These are phyloP conservation scores for Kregervanrija fluxuum DNA, from an alignment of 805 yeast species.

Conservation along the genomic window DNA sequence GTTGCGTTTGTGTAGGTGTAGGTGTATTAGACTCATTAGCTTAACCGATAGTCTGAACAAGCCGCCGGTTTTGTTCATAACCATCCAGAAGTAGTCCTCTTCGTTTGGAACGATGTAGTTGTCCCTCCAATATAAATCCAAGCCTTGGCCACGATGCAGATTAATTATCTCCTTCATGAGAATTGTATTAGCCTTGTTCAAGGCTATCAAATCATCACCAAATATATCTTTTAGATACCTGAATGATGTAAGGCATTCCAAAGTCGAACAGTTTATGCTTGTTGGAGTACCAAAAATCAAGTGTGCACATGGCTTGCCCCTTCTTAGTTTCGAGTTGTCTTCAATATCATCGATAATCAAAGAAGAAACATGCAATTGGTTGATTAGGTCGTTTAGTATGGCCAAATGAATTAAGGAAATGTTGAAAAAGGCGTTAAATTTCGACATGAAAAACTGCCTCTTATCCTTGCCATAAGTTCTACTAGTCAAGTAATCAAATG, in stretches of 20 bases:
- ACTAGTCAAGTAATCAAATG: conserved; percentile 42
- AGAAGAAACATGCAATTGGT: conserved; percentile 58
- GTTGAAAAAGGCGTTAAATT: conserved; percentile 46
- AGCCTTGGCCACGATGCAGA: conserved; percentile 84
- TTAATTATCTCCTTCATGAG: conserved; percentile 70
- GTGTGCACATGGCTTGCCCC: conserved; percentile 81
- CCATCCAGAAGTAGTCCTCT: conserved; percentile 69
- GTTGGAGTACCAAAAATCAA: conserved; percentile 67
- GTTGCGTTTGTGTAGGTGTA: no score
- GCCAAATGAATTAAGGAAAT: conserved; percentile 33
- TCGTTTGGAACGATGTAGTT: conserved; percentile 49
- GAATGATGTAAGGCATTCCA: conserved; percentile 72
- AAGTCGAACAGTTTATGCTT: conserved; percentile 77
- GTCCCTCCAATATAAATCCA: conserved; percentile 87
- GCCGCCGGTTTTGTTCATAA: conserved; percentile 85
- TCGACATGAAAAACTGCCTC: conserved; percentile 39
- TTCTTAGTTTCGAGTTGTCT: conserved; percentile 60
- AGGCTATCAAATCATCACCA: conserved; percentile 11
- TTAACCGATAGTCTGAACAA: conserved; percentile 68
- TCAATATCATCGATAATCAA: conserved; percentile 83
- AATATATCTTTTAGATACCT: conserved; percentile 31
- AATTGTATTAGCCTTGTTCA: conserved; percentile 30
- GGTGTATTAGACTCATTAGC: conserved; percentile 37
- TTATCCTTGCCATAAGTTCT: conserved; percentile 51
- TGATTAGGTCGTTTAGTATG: conserved; percentile 42